phyloP scores from a whole-genome alignment of 176 grass and related monocot species.

The Ananas comosus region DNA sequence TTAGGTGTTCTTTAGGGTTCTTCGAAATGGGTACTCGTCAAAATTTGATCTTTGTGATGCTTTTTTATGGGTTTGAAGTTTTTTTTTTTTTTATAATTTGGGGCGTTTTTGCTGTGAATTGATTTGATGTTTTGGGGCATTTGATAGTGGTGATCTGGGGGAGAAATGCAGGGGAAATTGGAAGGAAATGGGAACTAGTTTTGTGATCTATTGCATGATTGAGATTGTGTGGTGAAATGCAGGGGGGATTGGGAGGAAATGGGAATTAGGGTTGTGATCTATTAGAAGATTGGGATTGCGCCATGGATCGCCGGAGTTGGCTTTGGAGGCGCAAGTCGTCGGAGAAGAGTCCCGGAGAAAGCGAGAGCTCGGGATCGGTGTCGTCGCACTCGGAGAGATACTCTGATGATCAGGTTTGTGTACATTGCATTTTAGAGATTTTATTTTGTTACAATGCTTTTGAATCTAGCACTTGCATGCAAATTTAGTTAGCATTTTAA shows the following conservation, averaged over 20 bases:
- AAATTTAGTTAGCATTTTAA: too few species aligned
- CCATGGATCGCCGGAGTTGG: slow-evolving; percentile 45
- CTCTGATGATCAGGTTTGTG: slow-evolving; percentile 44
- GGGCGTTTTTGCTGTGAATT: background rate
- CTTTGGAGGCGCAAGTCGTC: slow-evolving; percentile 38
- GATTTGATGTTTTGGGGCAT: slow-evolving; percentile 11
- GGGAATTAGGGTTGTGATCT: slow-evolving; percentile 6
- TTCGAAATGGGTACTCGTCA: background rate
- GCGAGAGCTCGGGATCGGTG: slow-evolving; percentile 22
- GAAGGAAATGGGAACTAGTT: background rate
- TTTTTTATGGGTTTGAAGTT: slow-evolving; percentile 13
- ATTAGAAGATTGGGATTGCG: slow-evolving; percentile 19
- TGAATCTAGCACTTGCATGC: slow-evolving; percentile 7
- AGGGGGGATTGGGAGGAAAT: slow-evolving; percentile 1
- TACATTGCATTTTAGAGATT: background rate
- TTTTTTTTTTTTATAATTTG: slow-evolving; percentile 7
- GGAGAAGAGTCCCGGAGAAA: slow-evolving; percentile 45
- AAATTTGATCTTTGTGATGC: background rate
- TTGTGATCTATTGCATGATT: slow-evolving; percentile 11
- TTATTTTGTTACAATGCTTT: slow-evolving; percentile 1
- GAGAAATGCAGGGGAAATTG: slow-evolving; percentile 2
- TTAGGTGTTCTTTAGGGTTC: slow-evolving; percentile 14
- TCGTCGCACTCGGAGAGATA: slow-evolving; percentile 22
- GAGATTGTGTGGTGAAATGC: slow-evolving; percentile 1
- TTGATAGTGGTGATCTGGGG: background rate